phyloP scores from a whole-genome alignment of 2,329 filamentous ascomycete genomes.

The Mycosphaerella sp. region DNA sequence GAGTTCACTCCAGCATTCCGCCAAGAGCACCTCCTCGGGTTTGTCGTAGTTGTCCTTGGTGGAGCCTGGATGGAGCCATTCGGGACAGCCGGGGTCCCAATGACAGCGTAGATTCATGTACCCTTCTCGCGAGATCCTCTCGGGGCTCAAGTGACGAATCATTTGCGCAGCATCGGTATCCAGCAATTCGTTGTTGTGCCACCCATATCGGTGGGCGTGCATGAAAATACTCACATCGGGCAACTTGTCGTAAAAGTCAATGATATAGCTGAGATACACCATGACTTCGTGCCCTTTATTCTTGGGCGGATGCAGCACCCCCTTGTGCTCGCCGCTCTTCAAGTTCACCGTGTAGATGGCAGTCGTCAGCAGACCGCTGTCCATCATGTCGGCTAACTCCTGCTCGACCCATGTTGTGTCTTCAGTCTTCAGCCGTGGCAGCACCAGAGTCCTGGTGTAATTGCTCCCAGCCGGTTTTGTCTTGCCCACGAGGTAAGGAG shows the following conservation, averaged over 20 bases:
- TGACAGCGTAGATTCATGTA: slow-evolving; percentile 53
- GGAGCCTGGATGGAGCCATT: slow-evolving; percentile 48
- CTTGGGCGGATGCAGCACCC: slow-evolving; percentile 45
- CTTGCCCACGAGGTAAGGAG: slow-evolving; percentile 29
- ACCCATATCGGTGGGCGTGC: slow-evolving; percentile 53
- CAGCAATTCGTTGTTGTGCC: slow-evolving; percentile 52
- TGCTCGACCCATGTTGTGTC: slow-evolving; percentile 50
- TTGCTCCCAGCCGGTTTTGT: slow-evolving; percentile 43
- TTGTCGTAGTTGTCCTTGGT: slow-evolving; percentile 34
- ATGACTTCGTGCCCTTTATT: slow-evolving; percentile 59
- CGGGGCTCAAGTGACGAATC: slow-evolving; percentile 40
- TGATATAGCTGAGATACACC: slow-evolving; percentile 56
- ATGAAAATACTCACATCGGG: slow-evolving; percentile 56
- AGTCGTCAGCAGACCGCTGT: slow-evolving; percentile 34
- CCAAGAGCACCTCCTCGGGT: slow-evolving; percentile 41
- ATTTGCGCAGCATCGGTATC: slow-evolving; percentile 42
- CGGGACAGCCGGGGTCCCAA: slow-evolving; percentile 51
- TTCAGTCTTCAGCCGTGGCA: slow-evolving; percentile 48
- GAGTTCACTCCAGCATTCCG: slow-evolving; percentile 42
- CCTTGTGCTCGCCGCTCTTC: slow-evolving; percentile 32
- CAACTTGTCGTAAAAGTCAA: slow-evolving; percentile 55
- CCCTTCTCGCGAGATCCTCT: slow-evolving; percentile 43
- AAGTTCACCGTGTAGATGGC: slow-evolving; percentile 49
- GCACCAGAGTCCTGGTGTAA: slow-evolving; percentile 51
- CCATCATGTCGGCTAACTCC: slow-evolving; percentile 42